Evolutionary conservation across 352 stramenopile species (phyloP).

Genomic region (Detonula confervacea): DNA sequence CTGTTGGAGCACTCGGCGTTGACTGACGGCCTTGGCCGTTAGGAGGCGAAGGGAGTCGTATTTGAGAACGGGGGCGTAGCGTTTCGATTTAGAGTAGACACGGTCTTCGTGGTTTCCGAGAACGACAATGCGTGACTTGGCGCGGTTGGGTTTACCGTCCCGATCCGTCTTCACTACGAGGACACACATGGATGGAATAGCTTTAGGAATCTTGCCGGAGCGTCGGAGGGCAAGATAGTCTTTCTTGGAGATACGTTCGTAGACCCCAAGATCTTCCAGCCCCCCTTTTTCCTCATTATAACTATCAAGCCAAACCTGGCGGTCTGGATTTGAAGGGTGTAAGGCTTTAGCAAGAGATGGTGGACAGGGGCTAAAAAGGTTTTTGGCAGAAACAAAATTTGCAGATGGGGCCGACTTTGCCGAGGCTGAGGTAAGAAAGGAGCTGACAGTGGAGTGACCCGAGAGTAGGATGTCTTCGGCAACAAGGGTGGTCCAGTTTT

Average conservation of each 20-base stretch:
- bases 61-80: background rate
- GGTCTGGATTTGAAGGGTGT: slow-evolving; percentile 11
- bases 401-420: slow-evolving; percentile 9
- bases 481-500: background rate
- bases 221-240: background rate
- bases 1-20: no score
- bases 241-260: background rate
- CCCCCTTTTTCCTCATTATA: slow-evolving; percentile 11
- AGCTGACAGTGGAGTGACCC: slow-evolving; percentile 15
- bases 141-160: background rate
- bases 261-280: background rate
- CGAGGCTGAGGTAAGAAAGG: slow-evolving; percentile 5
- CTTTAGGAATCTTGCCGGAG: background rate
- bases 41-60: no score
- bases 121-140: background rate
- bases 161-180: background rate
- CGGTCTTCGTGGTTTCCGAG: background rate
- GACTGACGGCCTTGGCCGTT: no score
- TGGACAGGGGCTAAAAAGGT: slow-evolving; percentile 18
- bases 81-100: background rate
- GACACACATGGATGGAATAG: slow-evolving; percentile 12
- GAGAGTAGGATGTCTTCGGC: slow-evolving; percentile 11
- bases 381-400: slow-evolving; percentile 10
- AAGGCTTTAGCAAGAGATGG: slow-evolving; percentile 10
- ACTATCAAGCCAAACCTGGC: slow-evolving; percentile 18